Percentiles rank a stretch among this genome's conserved stretches.
phyloP scores from a whole-genome alignment of 2,329 filamentous ascomycete species.

The Apiospora pterosperma region DNA sequence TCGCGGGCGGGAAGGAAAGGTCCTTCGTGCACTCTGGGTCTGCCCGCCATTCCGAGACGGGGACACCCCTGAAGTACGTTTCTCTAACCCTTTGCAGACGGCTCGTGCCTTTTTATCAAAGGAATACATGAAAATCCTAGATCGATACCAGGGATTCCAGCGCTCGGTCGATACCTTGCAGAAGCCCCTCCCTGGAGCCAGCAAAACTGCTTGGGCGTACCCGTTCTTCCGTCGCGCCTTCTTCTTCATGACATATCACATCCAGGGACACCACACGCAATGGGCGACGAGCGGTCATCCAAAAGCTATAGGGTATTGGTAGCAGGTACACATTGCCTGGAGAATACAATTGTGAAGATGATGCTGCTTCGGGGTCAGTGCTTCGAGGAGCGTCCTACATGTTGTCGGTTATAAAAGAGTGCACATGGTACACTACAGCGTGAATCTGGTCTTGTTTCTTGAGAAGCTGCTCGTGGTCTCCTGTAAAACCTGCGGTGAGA shows the following conservation, averaged over 20 bases:
- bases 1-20: background rate
- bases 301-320: background rate
- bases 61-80: background rate
- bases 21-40: background rate
- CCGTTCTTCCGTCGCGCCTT: background rate
- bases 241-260: background rate
- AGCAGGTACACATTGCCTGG: background rate
- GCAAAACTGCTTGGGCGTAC: background rate
- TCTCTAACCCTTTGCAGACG: background rate
- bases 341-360: background rate
- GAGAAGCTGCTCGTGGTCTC: background rate
- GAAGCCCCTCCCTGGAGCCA: too few relatives aligned
- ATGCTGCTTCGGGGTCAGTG: background rate
- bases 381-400: background rate
- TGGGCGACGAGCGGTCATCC: background rate
- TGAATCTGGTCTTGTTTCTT: background rate
- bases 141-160: background rate
- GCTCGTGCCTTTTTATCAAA: too few relatives aligned
- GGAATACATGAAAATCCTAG: background rate
- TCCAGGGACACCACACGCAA: background rate
- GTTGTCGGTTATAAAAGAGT: background rate
- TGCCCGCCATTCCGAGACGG: background rate
- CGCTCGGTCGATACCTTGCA: too few relatives aligned
- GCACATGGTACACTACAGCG: background rate
- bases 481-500: background rate